Percentiles rank a stretch among this genome's conserved stretches.
Conservation (phyloP, 108 stramenopile genomes). For the Discostella stelligeroides region DNA sequence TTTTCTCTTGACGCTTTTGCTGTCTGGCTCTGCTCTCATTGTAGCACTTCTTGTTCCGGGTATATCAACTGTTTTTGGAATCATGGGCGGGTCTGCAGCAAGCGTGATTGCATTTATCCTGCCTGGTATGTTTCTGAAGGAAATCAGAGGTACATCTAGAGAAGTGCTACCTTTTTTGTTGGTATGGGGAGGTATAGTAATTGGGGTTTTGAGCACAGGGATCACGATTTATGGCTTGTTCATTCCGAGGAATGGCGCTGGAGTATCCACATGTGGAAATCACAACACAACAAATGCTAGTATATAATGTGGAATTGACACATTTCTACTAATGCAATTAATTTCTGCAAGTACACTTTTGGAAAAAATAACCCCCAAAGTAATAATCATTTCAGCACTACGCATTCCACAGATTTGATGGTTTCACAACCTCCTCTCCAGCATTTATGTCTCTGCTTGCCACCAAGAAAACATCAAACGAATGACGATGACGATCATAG, state of each 20-base stretch:
- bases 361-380: not conserved
- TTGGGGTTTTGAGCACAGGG: conserved; percentile 68
- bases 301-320: not conserved
- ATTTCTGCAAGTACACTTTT: not conserved
- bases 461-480: conserved; percentile 85
- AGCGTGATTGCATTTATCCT: conserved; percentile 73
- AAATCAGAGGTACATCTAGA: conserved; percentile 22
- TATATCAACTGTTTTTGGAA: conserved; percentile 77
- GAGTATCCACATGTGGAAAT: not conserved
- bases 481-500: conserved; percentile 78
- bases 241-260: not conserved
- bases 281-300: not conserved
- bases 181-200: conserved; percentile 58
- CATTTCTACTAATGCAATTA: no score
- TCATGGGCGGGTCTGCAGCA: conserved; percentile 77
- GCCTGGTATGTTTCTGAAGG: conserved; percentile 63
- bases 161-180: conserved; percentile 46
- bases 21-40: conserved; percentile 65
- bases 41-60: conserved; percentile 70
- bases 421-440: conserved; percentile 26
- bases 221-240: conserved; percentile 56
- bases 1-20: conserved; percentile 45
- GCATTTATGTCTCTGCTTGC: conserved; percentile 73
- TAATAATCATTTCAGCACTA: not conserved
- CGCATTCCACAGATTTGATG: not conserved